A percentile compares a stretch with the other conserved stretches of the same genome.
Evolutionary conservation across 177 flowering plant species (phyloP).

Genomic region (Vitis hybrid): DNA sequence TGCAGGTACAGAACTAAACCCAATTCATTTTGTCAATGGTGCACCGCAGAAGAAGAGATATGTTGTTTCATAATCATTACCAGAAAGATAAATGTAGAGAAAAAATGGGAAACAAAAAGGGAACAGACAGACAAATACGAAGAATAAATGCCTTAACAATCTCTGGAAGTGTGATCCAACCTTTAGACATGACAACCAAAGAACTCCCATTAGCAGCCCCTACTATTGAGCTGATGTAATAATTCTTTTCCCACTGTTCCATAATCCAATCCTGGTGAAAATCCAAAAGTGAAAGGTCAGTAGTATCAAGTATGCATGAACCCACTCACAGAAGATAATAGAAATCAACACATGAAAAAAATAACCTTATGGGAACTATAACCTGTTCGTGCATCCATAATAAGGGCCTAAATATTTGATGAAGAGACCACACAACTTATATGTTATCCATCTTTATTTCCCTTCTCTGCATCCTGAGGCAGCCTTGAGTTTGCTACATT

Average conservation of each 20-base stretch:
- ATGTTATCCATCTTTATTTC: conserved; percentile 63
- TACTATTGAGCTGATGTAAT: conserved; percentile 84
- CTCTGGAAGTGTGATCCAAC: conserved; percentile 28
- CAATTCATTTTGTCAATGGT: too few species aligned
- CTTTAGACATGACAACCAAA: conserved; percentile 92
- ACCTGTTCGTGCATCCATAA: conserved; percentile 91
- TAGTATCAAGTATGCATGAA: background rate
- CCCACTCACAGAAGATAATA: background rate
- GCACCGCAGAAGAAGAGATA: too few species aligned
- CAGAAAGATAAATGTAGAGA: background rate
- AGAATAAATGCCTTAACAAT: background rate
- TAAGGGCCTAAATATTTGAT: conserved; percentile 76
- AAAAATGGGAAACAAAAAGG: background rate
- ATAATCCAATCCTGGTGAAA: conserved; percentile 83
- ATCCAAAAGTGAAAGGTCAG: conserved; percentile 2
- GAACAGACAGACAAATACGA: background rate
- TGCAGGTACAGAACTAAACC: too few species aligned
- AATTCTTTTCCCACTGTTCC: conserved; percentile 96
- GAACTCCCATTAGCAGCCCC: conserved; percentile 89
- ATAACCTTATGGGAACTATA: conserved; percentile 66
- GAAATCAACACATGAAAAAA: conserved; percentile 3
- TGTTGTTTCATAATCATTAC: too few species aligned
- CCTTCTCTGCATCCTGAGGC: conserved; percentile 69
- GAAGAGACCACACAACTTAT: conserved; percentile 73
- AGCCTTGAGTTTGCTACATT: conserved; percentile 75